Evolutionary conservation across 305 asterid species (phyloP).

Genomic region (Solanum hybrid): DNA sequence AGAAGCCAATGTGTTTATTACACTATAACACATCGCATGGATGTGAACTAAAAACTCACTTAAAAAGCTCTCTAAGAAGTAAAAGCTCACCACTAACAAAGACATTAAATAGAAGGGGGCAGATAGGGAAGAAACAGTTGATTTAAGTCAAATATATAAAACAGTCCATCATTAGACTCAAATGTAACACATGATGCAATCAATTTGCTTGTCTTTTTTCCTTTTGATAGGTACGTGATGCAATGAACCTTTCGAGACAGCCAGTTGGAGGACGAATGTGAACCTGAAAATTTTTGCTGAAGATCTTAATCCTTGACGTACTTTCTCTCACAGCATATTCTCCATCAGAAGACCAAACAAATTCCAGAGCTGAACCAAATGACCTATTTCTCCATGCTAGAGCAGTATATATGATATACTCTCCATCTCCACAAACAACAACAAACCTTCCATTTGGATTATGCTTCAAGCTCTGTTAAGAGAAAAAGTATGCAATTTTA

Average conservation of each 20-base stretch:
- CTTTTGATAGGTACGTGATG: not conserved
- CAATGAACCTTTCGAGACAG: not conserved
- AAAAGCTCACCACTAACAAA: not conserved
- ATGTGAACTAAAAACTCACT: not conserved
- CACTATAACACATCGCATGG: not conserved
- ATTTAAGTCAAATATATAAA: not conserved
- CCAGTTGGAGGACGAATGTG: not conserved
- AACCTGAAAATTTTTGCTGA: slow-evolving; percentile 72
- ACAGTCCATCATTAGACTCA: not conserved
- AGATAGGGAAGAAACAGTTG: not conserved
- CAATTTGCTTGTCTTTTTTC: not conserved
- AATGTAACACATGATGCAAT: not conserved
- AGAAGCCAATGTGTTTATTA: not conserved
- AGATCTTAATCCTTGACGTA: slow-evolving; percentile 75
- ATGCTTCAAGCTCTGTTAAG: slow-evolving; percentile 75
- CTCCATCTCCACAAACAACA: slow-evolving; percentile 96
- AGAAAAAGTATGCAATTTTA: slow-evolving; percentile 1
- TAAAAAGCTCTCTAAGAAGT: not conserved
- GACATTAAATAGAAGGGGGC: not conserved
- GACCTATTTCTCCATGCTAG: slow-evolving; percentile 99
- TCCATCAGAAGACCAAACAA: slow-evolving; percentile 92
- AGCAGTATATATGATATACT: slow-evolving; percentile 85
- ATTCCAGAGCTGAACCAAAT: slow-evolving; percentile 83
- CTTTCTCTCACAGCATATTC: slow-evolving; percentile 96
- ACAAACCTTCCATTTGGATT: slow-evolving; percentile 94